phyloP scores from a whole-genome alignment of 2,329 filamentous ascomycete species.

The Aureobasidium leucospermi region DNA sequence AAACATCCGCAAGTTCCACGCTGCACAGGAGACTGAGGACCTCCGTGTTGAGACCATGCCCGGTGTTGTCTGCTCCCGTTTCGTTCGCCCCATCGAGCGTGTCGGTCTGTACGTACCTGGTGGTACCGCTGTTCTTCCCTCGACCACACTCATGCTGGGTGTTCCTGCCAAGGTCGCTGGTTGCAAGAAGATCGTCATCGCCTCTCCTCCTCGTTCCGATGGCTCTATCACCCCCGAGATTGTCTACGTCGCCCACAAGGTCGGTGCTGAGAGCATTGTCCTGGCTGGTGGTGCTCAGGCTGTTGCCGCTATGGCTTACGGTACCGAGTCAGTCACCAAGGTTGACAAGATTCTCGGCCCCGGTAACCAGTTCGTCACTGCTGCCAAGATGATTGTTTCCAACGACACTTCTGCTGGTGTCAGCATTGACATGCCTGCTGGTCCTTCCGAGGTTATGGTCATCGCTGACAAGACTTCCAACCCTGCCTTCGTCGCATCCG shows the following conservation, averaged over 20 bases:
- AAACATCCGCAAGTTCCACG: conserved; percentile 91
- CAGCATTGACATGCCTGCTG: conserved; percentile 96
- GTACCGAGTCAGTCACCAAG: conserved; percentile 87
- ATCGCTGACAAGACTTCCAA: conserved; percentile 82
- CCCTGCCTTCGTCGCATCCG: conserved; percentile 90
- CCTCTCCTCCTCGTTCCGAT: conserved; percentile 81
- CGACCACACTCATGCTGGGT: conserved; percentile 94
- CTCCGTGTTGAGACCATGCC: conserved; percentile 95
- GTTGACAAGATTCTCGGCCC: conserved; percentile 98
- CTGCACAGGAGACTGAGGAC: conserved; percentile 78
- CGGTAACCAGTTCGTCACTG: conserved; percentile 97
- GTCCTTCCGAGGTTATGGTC: conserved; percentile 93
- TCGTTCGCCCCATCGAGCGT: conserved; percentile 83
- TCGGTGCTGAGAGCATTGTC: conserved; percentile 92
- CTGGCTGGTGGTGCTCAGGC: conserved; percentile 93
- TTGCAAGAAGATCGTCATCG: conserved; percentile 89
- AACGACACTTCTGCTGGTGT: conserved; percentile 96
- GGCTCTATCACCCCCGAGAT: conserved; percentile 93
- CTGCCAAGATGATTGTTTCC: conserved; percentile 95
- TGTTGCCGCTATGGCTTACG: conserved; percentile 93
- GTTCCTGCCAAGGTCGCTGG: conserved; percentile 97
- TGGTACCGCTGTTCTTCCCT: conserved; percentile 93
- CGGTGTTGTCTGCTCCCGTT: conserved; percentile 88
- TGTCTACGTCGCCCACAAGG: conserved; percentile 94
- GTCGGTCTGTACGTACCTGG: conserved; percentile 97